Conservation (phyloP, 2,329 filamentous ascomycete species). For the Pseudocercospora eumusae region DNA sequence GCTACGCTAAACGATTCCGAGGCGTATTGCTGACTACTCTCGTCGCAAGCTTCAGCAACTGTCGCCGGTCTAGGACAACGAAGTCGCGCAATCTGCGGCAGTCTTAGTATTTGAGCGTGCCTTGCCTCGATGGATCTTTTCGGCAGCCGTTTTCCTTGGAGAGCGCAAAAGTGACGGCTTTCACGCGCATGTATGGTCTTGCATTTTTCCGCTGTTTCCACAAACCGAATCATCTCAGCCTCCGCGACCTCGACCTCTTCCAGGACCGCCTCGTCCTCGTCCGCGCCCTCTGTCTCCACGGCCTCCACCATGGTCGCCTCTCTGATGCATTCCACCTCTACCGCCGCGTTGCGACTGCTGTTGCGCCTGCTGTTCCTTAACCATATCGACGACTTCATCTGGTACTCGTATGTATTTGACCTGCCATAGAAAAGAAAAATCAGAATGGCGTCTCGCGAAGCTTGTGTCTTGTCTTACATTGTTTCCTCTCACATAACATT, state of each 20-base stretch:
- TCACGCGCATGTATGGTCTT: neutral
- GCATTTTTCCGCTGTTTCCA: neutral
- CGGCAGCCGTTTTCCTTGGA: neutral
- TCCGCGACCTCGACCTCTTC: constrained; percentile 33
- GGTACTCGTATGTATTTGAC: constrained; percentile 98
- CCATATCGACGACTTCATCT: constrained; percentile 92
- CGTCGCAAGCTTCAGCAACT: neutral
- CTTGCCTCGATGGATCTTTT: neutral
- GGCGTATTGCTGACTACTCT: neutral
- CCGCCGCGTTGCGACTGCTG: constrained; percentile 56
- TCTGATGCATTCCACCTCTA: constrained; percentile 18
- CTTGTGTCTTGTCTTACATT: constrained; percentile 67
- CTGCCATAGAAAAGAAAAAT: constrained; percentile 50
- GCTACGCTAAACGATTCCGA: neutral
- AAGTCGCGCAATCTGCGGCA: neutral
- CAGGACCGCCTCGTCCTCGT: constrained; percentile 32
- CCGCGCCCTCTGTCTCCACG: constrained; percentile 33
- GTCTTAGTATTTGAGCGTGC: neutral
- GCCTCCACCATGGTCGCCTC: constrained; percentile 26
- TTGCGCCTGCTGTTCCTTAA: constrained; percentile 83
- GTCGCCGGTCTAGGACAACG: neutral
- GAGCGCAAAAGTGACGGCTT: neutral
- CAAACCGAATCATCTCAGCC: constrained; percentile 17
- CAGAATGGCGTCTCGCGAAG: neutral
- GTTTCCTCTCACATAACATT: constrained; percentile 96